These are phyloP conservation scores for Calonectria henricotiae DNA, from an alignment of 2,329 filamentous ascomycete species.

Conservation along the genomic window DNA sequence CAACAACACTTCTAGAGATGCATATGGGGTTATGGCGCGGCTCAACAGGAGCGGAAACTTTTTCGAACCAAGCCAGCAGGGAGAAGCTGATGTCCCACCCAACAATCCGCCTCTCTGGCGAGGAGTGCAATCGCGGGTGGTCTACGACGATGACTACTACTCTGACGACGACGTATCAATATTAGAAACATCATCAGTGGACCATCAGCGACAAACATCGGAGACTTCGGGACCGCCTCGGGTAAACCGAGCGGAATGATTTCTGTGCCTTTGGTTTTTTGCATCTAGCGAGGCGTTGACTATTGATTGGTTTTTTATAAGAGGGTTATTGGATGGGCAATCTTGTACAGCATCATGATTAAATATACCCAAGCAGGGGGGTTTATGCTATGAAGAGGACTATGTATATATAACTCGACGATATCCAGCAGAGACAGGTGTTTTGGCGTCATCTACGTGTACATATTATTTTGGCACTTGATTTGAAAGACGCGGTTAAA, in stretches of 20 bases:
- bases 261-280: conserved; percentile 49
- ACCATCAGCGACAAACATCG: conserved; percentile 48
- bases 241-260: conserved; percentile 34
- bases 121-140: conserved; percentile 57
- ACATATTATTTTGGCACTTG: conserved; percentile 8
- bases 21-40: conserved; percentile 46
- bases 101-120: conserved; percentile 64
- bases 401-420: neutral
- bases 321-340: neutral
- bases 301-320: conserved; percentile 25
- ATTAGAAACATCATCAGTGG: conserved; percentile 53
- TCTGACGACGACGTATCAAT: conserved; percentile 54
- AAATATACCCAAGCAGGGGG: conserved; percentile 29
- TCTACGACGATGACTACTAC: conserved; percentile 57
- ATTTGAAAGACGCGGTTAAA: neutral
- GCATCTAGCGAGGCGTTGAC: conserved; percentile 53
- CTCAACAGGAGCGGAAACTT: conserved; percentile 48
- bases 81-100: conserved; percentile 52
- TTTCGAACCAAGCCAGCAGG: conserved; percentile 46
- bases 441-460: neutral
- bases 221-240: conserved; percentile 50
- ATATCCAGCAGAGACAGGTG: conserved; percentile 5
- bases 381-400: neutral
- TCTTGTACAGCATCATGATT: conserved; percentile 17
- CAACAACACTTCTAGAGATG: conserved; percentile 49